Conservation (phyloP, 2,329 filamentous ascomycete species). For the Chlorencoelia australis region DNA sequence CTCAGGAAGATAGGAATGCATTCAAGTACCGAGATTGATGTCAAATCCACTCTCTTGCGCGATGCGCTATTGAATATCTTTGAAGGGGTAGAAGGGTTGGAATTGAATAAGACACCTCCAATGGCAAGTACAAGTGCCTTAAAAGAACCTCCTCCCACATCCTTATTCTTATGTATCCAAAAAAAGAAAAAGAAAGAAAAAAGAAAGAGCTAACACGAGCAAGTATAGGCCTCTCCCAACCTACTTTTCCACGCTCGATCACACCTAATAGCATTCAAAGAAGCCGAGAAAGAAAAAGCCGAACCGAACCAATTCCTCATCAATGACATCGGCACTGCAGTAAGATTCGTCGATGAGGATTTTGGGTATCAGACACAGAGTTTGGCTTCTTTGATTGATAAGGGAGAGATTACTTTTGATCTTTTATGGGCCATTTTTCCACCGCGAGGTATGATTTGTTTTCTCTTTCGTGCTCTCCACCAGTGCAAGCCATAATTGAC, state of each 20-base stretch:
- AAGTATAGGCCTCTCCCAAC: not conserved
- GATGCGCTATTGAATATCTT: conserved; percentile 1
- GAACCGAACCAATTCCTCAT: conserved; percentile 1
- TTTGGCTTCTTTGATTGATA: not conserved
- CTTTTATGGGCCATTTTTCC: conserved; percentile 2
- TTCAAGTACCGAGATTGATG: conserved; percentile 1
- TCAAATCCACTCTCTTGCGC: not conserved
- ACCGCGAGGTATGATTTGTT: no score
- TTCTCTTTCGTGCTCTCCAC: no score
- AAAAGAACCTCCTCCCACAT: not conserved
- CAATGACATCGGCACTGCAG: conserved; percentile 1
- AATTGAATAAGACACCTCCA: conserved; percentile 1
- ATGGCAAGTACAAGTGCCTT: no score
- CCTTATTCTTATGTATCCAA: not conserved
- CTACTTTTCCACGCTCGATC: conserved; percentile 2
- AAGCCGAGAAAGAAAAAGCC: conserved; percentile 1
- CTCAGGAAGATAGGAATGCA: not conserved
- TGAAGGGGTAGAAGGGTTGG: conserved; percentile 1
- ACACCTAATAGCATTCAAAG: not conserved
- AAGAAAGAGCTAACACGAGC: not conserved
- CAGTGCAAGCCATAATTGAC: not conserved
- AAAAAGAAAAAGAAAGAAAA: no score
- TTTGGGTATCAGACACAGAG: not conserved
- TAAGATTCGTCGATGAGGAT: conserved; percentile 1
- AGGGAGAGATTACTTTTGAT: conserved; percentile 2